Evolutionary conservation across 2,329 filamentous ascomycete genomes (phyloP).

Genomic region (Periconia sp.): DNA sequence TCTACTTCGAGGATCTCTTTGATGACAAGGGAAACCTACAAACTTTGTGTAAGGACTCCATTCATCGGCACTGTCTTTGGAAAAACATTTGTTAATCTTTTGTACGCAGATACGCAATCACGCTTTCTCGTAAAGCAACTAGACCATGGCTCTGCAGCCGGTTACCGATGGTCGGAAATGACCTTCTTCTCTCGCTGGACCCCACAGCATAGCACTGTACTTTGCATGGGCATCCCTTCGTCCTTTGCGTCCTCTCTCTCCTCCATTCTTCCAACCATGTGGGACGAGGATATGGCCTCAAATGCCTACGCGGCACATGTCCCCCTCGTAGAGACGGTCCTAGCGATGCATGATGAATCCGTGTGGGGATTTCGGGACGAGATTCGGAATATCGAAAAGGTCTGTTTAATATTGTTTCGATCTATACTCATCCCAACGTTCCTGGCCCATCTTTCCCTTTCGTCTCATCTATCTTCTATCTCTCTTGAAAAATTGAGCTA

Average conservation of each 20-base stretch:
- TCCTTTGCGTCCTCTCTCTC: neutral
- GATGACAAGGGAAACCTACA: conserved; percentile 5
- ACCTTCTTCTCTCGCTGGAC: conserved; percentile 11
- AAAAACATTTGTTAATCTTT: neutral
- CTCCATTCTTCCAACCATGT: neutral
- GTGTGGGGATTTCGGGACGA: conserved; percentile 11
- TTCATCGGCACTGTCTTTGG: neutral
- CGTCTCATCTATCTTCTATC: neutral
- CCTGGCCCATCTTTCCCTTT: neutral
- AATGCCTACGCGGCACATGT: conserved; percentile 8
- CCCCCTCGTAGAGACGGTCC: conserved; percentile 6
- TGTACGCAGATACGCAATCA: conserved; percentile 13
- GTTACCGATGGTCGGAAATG: conserved; percentile 11
- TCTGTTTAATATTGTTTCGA: neutral
- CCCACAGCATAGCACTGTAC: conserved; percentile 1
- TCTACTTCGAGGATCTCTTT: conserved; percentile 6
- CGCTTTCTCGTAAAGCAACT: conserved; percentile 15
- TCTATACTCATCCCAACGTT: neutral
- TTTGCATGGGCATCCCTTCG: conserved; percentile 7
- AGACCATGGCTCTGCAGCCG: neutral
- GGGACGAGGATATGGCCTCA: neutral
- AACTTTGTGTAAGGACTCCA: conserved; percentile 1
- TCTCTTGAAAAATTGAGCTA: neutral
- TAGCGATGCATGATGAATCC: conserved; percentile 7
- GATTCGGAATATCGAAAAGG: conserved; percentile 10